phyloP scores from a whole-genome alignment of 768 basidiomycete genomes.

The Russula sp. region DNA sequence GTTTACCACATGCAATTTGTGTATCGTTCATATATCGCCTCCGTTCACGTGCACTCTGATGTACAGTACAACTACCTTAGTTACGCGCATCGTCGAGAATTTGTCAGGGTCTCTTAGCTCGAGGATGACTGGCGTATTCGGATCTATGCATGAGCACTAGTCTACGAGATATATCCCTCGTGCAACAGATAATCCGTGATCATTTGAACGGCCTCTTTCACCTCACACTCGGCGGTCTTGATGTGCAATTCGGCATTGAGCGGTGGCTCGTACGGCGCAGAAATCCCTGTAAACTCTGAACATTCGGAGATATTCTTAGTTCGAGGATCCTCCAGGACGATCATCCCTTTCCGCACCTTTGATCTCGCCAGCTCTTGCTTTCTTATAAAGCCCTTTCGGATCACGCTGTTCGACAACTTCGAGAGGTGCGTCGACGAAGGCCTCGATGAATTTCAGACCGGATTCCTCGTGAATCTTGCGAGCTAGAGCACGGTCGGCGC shows the following conservation, averaged over 20 bases:
- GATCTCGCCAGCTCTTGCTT: conserved; percentile 91
- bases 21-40: background rate
- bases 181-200: conserved; percentile 75
- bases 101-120: background rate
- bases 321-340: background rate
- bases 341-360: conserved; percentile 53
- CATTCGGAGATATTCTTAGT: background rate
- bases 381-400: conserved; percentile 97
- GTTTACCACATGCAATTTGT: background rate
- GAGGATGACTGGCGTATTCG: background rate
- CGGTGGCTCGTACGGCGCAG: conserved; percentile 94
- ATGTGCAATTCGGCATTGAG: conserved; percentile 85
- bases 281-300: conserved; percentile 95
- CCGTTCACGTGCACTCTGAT: background rate
- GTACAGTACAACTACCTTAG: background rate
- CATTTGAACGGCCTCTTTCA: conserved; percentile 67
- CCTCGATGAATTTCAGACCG: conserved; percentile 82
- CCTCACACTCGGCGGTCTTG: conserved; percentile 73
- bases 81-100: conserved; percentile 1
- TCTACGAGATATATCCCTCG: conserved; percentile 39
- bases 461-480: conserved; percentile 73
- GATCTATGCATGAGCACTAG: conserved; percentile 9
- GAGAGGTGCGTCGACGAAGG: conserved; percentile 91
- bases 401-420: conserved; percentile 85
- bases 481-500: conserved; percentile 75